phyloP scores from a whole-genome alignment of 2,329 filamentous ascomycete genomes.

The Myriosclerotinia duriaeana region DNA sequence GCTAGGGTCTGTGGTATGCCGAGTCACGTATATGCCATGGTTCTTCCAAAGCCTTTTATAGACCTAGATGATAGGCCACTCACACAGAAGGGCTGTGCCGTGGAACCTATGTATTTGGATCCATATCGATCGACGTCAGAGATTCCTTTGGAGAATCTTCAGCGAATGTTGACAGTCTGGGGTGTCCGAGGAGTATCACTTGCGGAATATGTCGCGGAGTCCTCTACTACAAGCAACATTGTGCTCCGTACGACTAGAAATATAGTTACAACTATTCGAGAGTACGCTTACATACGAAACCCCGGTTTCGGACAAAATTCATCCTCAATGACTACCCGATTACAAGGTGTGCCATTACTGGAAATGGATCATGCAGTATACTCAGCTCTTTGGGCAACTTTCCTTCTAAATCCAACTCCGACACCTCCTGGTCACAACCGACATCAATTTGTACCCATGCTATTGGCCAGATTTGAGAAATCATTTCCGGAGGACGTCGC shows the following conservation, averaged over 20 bases:
- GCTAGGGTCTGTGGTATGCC: constrained; percentile 80
- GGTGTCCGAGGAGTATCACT: constrained; percentile 46
- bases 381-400: constrained; percentile 43
- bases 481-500: constrained; percentile 43
- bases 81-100: constrained; percentile 43
- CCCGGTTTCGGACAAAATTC: constrained; percentile 33
- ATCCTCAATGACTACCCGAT: constrained; percentile 31
- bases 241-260: constrained; percentile 77
- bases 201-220: constrained; percentile 61
- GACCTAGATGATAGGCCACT: constrained; percentile 56
- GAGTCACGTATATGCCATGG: constrained; percentile 79
- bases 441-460: constrained; percentile 40
- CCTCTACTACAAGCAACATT: constrained; percentile 60
- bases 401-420: constrained; percentile 38
- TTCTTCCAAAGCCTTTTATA: constrained; percentile 59
- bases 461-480: constrained; percentile 42
- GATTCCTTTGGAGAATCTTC: constrained; percentile 59
- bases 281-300: constrained; percentile 39
- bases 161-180: constrained; percentile 54
- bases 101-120: constrained; percentile 74
- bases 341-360: constrained; percentile 39
- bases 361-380: constrained; percentile 44
- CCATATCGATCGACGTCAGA: constrained; percentile 73
- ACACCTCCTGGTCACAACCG: constrained; percentile 33
- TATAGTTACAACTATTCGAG: constrained; percentile 70